Conservation (phyloP, 2,329 filamentous ascomycete species). For the Aspergillus pseudonomiae region DNA sequence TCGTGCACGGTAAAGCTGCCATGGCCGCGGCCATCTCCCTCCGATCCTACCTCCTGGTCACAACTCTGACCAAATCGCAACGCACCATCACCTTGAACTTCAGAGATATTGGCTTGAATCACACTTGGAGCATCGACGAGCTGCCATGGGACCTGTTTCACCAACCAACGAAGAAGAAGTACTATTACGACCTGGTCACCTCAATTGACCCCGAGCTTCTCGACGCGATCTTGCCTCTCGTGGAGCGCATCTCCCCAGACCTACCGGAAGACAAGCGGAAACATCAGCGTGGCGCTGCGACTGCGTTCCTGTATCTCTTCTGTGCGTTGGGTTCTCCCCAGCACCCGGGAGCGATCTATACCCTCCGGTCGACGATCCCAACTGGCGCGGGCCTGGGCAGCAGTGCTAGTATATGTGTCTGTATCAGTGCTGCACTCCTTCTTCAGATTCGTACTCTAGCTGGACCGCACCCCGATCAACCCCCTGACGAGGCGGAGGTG, state of each 20-base stretch:
- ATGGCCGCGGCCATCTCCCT: conserved; percentile 95
- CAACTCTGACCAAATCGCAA: conserved; percentile 87
- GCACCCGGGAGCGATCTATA: conserved; percentile 83
- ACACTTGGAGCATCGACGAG: conserved; percentile 92
- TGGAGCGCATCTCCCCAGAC: conserved; percentile 68
- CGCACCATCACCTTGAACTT: conserved; percentile 87
- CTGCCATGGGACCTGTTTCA: conserved; percentile 86
- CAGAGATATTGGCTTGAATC: conserved; percentile 83
- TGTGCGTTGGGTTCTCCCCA: conserved; percentile 79
- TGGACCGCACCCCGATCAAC: conserved; percentile 90
- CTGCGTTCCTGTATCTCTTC: conserved; percentile 90
- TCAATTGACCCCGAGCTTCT: conserved; percentile 81
- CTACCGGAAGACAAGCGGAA: conserved; percentile 74
- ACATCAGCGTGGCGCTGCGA: conserved; percentile 79
- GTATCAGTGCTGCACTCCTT: conserved; percentile 79
- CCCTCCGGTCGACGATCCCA: conserved; percentile 88
- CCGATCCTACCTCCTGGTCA: conserved; percentile 94
- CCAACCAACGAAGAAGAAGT: conserved; percentile 83
- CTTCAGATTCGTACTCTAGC: conserved; percentile 86
- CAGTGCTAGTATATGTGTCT: conserved; percentile 92
- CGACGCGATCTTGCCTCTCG: conserved; percentile 76
- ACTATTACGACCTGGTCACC: conserved; percentile 88
- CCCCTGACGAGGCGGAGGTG: conserved; percentile 78
- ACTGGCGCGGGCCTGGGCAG: conserved; percentile 90
- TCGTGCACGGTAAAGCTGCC: conserved; percentile 96